Evolutionary conservation across 1,284 basidiomycete species (phyloP).

Genomic region (Microbotryum saponariae): DNA sequence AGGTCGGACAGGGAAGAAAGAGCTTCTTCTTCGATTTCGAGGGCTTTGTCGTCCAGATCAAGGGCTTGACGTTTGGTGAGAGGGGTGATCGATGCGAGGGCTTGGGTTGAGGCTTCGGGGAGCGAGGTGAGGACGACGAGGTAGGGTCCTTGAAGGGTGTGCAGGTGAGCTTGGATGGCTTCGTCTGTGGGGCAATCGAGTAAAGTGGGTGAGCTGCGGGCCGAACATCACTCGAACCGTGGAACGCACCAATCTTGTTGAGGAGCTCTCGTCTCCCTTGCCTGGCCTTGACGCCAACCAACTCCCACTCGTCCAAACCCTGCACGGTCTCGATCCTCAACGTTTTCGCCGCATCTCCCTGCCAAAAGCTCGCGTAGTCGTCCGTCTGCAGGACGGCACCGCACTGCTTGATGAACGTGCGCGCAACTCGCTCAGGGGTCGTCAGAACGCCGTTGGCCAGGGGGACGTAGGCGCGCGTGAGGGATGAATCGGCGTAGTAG

Average conservation of each 20-base stretch:
- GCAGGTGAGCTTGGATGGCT: background rate
- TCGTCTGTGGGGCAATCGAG: conserved; percentile 4
- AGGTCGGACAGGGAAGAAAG: background rate
- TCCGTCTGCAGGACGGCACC: conserved; percentile 3
- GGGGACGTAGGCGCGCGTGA: conserved; percentile 10
- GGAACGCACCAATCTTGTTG: conserved; percentile 6
- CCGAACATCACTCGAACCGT: too few species aligned
- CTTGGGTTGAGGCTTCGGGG: background rate
- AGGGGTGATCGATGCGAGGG: background rate
- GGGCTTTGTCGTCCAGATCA: background rate
- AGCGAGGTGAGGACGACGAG: conserved; percentile 23
- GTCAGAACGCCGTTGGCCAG: background rate
- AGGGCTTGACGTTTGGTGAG: conserved; percentile 7
- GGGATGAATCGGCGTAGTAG: background rate
- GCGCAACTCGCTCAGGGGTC: conserved; percentile 4
- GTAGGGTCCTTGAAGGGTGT: background rate
- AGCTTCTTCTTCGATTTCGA: background rate
- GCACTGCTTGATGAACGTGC: conserved; percentile 9
- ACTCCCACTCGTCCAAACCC: conserved; percentile 14
- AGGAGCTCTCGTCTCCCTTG: conserved; percentile 6
- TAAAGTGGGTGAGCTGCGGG: background rate
- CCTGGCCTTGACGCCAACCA: background rate
- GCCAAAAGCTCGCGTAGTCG: conserved; percentile 3
- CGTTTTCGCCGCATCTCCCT: background rate
- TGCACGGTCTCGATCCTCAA: conserved; percentile 9